phyloP scores from a whole-genome alignment of 169 alveolate genomes.

The Eimeria sp. region DNA sequence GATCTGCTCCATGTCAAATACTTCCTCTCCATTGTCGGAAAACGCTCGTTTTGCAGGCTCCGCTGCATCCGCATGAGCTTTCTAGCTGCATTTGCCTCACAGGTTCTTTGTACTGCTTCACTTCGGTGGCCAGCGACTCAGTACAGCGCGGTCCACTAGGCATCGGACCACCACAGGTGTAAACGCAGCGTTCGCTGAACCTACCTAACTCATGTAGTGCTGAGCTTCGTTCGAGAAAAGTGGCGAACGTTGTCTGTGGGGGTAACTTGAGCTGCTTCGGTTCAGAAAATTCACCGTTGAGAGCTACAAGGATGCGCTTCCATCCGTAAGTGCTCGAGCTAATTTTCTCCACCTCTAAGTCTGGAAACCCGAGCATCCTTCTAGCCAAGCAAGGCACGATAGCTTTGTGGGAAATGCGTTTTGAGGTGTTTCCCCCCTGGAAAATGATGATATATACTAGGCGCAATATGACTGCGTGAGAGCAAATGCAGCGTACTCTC shows the following conservation, averaged over 20 bases:
- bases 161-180: background rate
- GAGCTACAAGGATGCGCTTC: constrained; percentile 72
- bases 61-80: constrained; percentile 29
- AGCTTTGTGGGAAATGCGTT: background rate
- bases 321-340: constrained; percentile 66
- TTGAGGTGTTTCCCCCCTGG: background rate
- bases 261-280: constrained; percentile 77
- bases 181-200: background rate
- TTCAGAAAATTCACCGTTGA: constrained; percentile 69
- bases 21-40: constrained; percentile 73
- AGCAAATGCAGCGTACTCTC: background rate
- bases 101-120: background rate
- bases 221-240: constrained; percentile 70
- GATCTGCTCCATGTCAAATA: constrained; percentile 69
- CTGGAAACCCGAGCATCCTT: constrained; percentile 77
- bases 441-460: background rate
- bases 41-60: constrained; percentile 79
- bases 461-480: background rate
- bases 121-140: background rate
- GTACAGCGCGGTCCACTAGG: background rate
- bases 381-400: background rate
- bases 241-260: constrained; percentile 46
- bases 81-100: background rate
- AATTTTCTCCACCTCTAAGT: constrained; percentile 55
- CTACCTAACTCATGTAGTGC: constrained; percentile 58